Percentiles rank a stretch among this genome's conserved stretches.
Evolutionary conservation across 208 protist species (phyloP).

Genomic region (Leishmania major): DNA sequence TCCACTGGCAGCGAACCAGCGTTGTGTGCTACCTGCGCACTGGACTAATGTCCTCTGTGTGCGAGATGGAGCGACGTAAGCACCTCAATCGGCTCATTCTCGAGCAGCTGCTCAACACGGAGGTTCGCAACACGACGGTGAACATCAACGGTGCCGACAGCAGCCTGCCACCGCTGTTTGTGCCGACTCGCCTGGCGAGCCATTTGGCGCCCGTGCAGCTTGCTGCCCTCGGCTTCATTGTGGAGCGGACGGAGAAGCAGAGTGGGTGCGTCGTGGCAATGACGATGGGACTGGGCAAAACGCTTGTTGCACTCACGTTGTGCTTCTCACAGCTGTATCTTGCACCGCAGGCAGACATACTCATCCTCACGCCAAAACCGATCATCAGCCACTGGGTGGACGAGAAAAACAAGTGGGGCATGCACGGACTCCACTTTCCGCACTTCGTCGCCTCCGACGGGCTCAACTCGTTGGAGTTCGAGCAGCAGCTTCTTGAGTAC

Average conservation of each 20-base stretch:
- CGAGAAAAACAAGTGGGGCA: conserved; percentile 75
- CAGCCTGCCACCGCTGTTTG: conserved; percentile 59
- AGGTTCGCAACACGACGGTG: conserved; percentile 37
- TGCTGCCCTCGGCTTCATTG: conserved; percentile 74
- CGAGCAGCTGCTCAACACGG: conserved; percentile 29
- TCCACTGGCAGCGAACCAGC: conserved; percentile 68
- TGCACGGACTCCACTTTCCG: conserved; percentile 63
- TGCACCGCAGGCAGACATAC: conserved; percentile 49
- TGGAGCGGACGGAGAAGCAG: conserved; percentile 50
- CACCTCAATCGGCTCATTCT: conserved; percentile 54
- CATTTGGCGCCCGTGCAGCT: conserved; percentile 73
- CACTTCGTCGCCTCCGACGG: conserved; percentile 70
- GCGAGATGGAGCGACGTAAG: conserved; percentile 75
- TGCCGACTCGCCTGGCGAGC: conserved; percentile 50
- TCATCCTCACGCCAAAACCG: conserved; percentile 84
- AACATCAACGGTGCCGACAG: conserved; percentile 72
- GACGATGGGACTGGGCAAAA: conserved; percentile 93
- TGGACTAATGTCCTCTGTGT: conserved; percentile 75
- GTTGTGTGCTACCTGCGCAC: conserved; percentile 89
- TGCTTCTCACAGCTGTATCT: conserved; percentile 74
- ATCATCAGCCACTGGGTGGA: conserved; percentile 79
- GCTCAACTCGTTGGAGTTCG: conserved; percentile 40
- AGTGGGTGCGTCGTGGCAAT: conserved; percentile 85
- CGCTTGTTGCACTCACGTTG: conserved; percentile 77
- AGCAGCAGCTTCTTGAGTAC: conserved; percentile 53